phyloP scores from a whole-genome alignment of 163 green algal genomes.

The Scenedesmus sp. region DNA sequence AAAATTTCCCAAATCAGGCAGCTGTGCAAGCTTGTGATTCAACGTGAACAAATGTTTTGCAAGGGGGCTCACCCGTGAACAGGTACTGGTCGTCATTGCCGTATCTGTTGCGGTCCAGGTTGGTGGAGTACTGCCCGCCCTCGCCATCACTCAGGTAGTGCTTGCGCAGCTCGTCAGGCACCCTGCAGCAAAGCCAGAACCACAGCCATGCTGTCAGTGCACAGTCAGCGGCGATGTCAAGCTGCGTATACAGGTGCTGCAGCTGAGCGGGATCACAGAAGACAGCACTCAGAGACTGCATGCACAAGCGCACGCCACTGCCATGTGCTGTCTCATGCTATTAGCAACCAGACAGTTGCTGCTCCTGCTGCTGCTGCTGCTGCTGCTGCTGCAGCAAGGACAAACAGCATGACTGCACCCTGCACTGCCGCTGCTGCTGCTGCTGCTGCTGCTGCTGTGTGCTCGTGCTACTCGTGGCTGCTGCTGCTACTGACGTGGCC shows the following conservation, averaged over 20 bases:
- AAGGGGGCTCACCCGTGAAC: constrained; percentile 78
- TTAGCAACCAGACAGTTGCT: not conserved
- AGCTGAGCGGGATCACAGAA: not conserved
- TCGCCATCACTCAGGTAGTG: constrained; percentile 91
- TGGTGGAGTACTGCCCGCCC: constrained; percentile 93
- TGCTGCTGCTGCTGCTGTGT: not conserved
- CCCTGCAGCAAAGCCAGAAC: not conserved
- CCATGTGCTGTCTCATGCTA: too few relatives aligned
- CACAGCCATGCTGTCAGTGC: not conserved
- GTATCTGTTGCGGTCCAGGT: constrained; percentile 98
- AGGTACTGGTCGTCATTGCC: constrained; percentile 98
- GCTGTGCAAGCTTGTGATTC: not conserved
- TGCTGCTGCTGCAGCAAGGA: not conserved
- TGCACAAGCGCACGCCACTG: too few relatives aligned
- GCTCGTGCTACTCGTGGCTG: not conserved
- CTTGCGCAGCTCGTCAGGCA: constrained; percentile 88
- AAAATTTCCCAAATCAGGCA: not conserved
- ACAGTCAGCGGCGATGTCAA: not conserved
- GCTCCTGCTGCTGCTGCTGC: not conserved
- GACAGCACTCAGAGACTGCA: not conserved
- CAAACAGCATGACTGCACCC: not conserved
- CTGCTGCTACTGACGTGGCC: not conserved
- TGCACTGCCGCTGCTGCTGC: not conserved
- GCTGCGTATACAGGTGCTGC: not conserved
- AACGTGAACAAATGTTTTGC: not conserved